Evolutionary conservation across 2,329 filamentous ascomycete genomes (phyloP).

Genomic region (Aureobasidium sp.): DNA sequence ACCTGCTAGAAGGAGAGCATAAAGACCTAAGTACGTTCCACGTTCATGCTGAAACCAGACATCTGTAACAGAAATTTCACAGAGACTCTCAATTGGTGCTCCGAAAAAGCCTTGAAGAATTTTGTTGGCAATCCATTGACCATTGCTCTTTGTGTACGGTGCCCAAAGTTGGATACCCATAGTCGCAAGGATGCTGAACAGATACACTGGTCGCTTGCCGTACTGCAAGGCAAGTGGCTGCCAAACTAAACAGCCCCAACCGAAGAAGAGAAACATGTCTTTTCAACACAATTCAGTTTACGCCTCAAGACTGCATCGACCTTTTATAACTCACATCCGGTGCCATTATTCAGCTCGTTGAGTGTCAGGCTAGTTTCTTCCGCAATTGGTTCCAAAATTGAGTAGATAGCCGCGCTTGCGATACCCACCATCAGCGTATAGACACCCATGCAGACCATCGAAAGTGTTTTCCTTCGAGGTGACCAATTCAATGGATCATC

Average conservation of each 20-base stretch:
- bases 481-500: conserved; percentile 44
- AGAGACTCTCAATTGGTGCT: conserved; percentile 44
- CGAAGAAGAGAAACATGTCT: conserved; percentile 46
- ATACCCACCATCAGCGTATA: conserved; percentile 46
- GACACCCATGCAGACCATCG: conserved; percentile 38
- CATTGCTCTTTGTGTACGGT: conserved; percentile 38
- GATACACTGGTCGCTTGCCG: conserved; percentile 45
- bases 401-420: conserved; percentile 44
- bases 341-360: conserved; percentile 42
- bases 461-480: conserved; percentile 36
- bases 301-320: neutral
- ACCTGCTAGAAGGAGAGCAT: conserved; percentile 34
- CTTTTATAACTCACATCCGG: conserved; percentile 28
- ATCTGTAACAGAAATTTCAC: conserved; percentile 29
- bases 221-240: conserved; percentile 48
- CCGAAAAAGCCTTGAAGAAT: conserved; percentile 43
- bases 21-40: conserved; percentile 25
- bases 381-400: conserved; percentile 43
- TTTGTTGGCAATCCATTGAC: conserved; percentile 42
- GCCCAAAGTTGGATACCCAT: conserved; percentile 39
- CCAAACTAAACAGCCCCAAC: conserved; percentile 47
- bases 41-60: conserved; percentile 27
- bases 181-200: conserved; percentile 37
- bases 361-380: conserved; percentile 42
- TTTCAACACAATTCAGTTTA: neutral